Percentiles rank a stretch among this genome's conserved stretches.
Conservation (phyloP, 2,329 filamentous ascomycete genomes). For the Epichloe festucae region DNA sequence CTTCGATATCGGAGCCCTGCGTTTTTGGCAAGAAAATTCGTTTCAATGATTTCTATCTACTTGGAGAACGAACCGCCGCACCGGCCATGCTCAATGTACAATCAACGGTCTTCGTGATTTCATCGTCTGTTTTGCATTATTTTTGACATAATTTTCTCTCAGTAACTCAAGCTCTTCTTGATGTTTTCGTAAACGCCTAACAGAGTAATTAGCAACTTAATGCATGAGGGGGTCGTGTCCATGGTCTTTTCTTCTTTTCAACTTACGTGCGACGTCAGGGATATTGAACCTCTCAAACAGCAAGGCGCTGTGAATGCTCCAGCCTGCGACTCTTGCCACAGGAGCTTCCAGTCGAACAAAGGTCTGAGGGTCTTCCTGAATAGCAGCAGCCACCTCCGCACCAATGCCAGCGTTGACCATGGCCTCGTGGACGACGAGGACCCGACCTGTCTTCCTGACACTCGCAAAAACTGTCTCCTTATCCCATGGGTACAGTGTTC, state of each 20-base stretch:
- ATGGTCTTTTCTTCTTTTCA: background rate
- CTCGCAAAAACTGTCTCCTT: conserved; percentile 66
- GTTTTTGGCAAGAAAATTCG: too few species aligned
- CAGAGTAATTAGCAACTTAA: background rate
- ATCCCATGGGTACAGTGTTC: conserved; percentile 89
- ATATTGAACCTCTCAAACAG: conserved; percentile 70
- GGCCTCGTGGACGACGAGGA: conserved; percentile 81
- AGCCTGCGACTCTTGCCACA: conserved; percentile 74
- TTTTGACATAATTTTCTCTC: background rate
- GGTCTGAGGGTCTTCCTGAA: conserved; percentile 65
- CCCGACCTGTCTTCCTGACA: conserved; percentile 75
- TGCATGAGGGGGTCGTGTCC: background rate
- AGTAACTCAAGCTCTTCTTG: conserved; percentile 54
- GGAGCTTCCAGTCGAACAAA: conserved; percentile 78
- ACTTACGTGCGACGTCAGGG: conserved; percentile 78
- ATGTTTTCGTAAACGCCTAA: conserved; percentile 60
- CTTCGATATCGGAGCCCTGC: too few species aligned
- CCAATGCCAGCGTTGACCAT: conserved; percentile 86
- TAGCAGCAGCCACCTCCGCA: conserved; percentile 76
- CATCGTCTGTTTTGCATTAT: background rate
- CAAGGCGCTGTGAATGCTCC: conserved; percentile 72
- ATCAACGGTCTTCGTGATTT: background rate
- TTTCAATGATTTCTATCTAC: background rate
- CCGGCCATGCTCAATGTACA: conserved; percentile 3
- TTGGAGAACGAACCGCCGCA: background rate